Base-by-base conservation (phyloP, 768 basidiomycete genomes). In the Auriscalpium orientale region DNA sequence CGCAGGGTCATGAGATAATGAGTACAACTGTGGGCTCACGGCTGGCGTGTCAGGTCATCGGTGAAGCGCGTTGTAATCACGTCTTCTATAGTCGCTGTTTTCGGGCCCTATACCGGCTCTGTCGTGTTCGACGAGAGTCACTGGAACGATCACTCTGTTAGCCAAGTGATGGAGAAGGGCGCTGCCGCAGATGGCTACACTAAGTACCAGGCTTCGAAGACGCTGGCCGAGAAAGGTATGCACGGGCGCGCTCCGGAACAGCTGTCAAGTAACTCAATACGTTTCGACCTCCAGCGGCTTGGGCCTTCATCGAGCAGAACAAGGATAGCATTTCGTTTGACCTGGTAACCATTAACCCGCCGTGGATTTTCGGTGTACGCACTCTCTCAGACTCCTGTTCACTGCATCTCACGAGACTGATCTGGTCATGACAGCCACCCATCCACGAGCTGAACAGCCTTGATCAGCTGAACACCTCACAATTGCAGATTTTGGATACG, bases 61-160 rank as follows among this genome's bases (percentile, higher is more conserved):
- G 65, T 79, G 56, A 68, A 76, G 66, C 67, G 78, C 16, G 68
- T 79, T 5, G 74, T 78, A 15, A 62, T 78, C 59, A 78, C 76
- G 8, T 71, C 72, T 1, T 75, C 74, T 3, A 66, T 69, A 49
- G 76, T 74, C 20, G 54, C 71, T 9, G 35, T 69, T 16, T 13
- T 63, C 66, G 28, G 48, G 12, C 51, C 35, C 52, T 49, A 15
- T 16, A 20, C 13, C 13, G 46, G 43, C 21, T 47, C 37, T 45
- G n/a, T 20, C 21, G 15, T 43, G 40, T 28, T 49, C 49, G 54
- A 54, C 22, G 58, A 67, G 57, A 56, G 52, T 35, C 64, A 72
- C 56, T 74, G 71, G 71, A 71, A 72, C 65, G 51, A 64, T 40
- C 58, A 48, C 36, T 60, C 66, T 5, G 51, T 65, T 15, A 51